phyloP scores from a whole-genome alignment of 768 basidiomycete genomes.

The Tulasnella sp. region DNA sequence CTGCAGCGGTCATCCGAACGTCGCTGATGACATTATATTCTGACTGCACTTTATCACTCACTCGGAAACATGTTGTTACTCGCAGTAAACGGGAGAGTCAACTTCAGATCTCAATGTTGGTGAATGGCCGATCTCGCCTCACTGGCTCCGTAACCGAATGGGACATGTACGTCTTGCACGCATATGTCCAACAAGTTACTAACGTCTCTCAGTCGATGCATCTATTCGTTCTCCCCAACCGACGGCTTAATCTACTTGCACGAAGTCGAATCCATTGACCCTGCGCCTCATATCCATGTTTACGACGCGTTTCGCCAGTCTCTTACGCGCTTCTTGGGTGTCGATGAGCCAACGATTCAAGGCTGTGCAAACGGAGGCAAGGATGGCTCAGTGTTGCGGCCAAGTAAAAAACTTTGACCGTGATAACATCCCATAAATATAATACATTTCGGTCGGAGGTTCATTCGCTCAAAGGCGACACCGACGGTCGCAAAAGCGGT shows the following conservation, averaged over 20 bases:
- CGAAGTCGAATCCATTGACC: slow-evolving; percentile 60
- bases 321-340: slow-evolving; percentile 11
- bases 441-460: no score
- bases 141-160: slow-evolving; percentile 53
- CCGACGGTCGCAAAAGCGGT: no score
- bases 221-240: slow-evolving; percentile 57
- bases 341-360: background rate
- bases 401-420: no score
- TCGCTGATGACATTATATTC: slow-evolving; percentile 66
- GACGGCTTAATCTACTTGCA: slow-evolving; percentile 55
- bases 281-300: slow-evolving; percentile 46
- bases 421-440: no score
- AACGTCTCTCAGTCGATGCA: slow-evolving; percentile 40
- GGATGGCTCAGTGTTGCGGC: no score
- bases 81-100: slow-evolving; percentile 17
- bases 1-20: slow-evolving; percentile 55
- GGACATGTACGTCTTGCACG: slow-evolving; percentile 46
- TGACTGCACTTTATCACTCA: slow-evolving; percentile 45
- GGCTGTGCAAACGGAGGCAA: background rate
- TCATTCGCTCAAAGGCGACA: no score
- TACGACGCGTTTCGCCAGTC: slow-evolving; percentile 14
- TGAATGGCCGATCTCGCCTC: slow-evolving; percentile 49
- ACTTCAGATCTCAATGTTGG: slow-evolving; percentile 41
- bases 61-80: slow-evolving; percentile 32
- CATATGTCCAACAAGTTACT: background rate